Conservation (phyloP, 1,284 basidiomycete genomes). For the Austroboletus novae-zelandiae region DNA sequence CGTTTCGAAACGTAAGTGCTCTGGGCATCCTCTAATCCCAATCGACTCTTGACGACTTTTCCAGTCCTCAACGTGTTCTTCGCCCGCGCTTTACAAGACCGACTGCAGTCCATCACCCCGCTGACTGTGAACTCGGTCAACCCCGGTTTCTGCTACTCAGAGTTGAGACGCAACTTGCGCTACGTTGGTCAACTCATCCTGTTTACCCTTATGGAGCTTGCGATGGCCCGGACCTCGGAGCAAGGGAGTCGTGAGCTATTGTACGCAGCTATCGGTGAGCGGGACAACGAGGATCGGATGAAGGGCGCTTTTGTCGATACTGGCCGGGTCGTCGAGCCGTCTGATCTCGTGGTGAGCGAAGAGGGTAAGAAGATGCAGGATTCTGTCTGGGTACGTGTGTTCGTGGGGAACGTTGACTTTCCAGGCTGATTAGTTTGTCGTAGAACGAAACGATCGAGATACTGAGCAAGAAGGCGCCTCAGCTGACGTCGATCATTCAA, state of each 20-base stretch:
- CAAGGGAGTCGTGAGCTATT: constrained; percentile 37
- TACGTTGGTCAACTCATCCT: constrained; percentile 1
- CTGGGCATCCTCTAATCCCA: neutral
- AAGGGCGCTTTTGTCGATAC: constrained; percentile 38
- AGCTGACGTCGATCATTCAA: constrained; percentile 10
- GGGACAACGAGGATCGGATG: constrained; percentile 30
- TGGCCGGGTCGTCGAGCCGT: constrained; percentile 36
- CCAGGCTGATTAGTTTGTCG: neutral
- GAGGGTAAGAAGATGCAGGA: constrained; percentile 41
- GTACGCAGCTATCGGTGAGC: constrained; percentile 28
- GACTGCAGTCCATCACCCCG: constrained; percentile 16
- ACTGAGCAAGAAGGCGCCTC: constrained; percentile 16
- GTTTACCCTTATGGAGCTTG: constrained; percentile 9
- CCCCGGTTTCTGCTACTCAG: constrained; percentile 49
- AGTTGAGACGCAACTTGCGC: constrained; percentile 31
- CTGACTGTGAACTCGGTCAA: constrained; percentile 39
- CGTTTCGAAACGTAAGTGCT: constrained; percentile 17
- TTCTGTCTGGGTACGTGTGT: constrained; percentile 39
- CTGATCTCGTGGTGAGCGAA: constrained; percentile 44
- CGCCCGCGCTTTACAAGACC: constrained; percentile 22
- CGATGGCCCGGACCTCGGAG: constrained; percentile 29
- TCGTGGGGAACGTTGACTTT: neutral
- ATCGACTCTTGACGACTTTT: neutral
- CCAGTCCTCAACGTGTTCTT: constrained; percentile 30
- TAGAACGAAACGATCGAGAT: constrained; percentile 35